Conservation (phyloP, 306 rosid genomes). For the Trifolium fragiferum region DNA sequence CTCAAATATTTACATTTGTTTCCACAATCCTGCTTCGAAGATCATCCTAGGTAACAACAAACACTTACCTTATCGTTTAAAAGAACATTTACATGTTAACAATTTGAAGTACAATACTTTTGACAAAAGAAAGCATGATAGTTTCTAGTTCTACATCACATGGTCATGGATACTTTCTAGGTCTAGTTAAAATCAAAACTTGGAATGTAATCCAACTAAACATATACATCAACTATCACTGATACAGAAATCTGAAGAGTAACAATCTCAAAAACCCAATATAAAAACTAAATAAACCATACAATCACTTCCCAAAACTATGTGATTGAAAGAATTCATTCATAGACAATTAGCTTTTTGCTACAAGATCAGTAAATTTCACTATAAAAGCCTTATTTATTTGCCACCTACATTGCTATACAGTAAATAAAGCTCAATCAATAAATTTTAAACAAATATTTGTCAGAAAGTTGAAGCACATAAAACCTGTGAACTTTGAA, state of each 20-base stretch:
- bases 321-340: constrained; percentile 4
- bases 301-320: constrained; percentile 4
- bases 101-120: constrained; percentile 5
- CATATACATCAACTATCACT: constrained; percentile 24
- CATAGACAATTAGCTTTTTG: constrained; percentile 1
- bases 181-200: constrained; percentile 13
- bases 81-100: constrained; percentile 1
- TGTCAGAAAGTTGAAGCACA: constrained; percentile 17
- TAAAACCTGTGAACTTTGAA: constrained; percentile 95
- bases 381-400: constrained; percentile 11
- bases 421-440: constrained; percentile 17
- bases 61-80: constrained; percentile 25
- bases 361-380: constrained; percentile 12
- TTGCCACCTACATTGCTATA: not conserved
- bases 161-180: not conserved
- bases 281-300: not conserved
- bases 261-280: not conserved
- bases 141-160: constrained; percentile 26
- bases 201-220: not conserved
- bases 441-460: not conserved
- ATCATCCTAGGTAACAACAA: constrained; percentile 13
- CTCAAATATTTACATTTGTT: constrained; percentile 21
- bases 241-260: not conserved
- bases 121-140: constrained; percentile 17
- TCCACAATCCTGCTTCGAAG: constrained; percentile 10